A percentile compares a stretch with the other conserved stretches of the same genome.
Evolutionary conservation across 2,329 filamentous ascomycete species (phyloP).

Genomic region (Tolypocladium endophyticum): DNA sequence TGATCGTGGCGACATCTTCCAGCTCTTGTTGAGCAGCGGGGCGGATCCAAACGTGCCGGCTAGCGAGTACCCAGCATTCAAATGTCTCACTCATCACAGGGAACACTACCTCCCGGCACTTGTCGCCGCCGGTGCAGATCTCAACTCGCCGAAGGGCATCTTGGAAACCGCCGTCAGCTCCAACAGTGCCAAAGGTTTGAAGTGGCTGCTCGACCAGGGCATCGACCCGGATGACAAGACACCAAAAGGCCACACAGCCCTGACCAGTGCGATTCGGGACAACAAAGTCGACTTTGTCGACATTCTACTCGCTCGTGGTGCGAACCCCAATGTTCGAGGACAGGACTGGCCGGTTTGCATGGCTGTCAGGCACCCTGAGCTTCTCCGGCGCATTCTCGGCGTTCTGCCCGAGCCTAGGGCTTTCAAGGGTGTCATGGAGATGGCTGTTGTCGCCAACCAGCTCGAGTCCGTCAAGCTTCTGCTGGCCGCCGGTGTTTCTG

Average conservation of each 20-base stretch:
- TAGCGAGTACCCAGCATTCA: conserved; percentile 56
- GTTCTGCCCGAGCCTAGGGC: conserved; percentile 47
- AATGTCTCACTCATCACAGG: conserved; percentile 57
- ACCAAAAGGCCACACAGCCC: conserved; percentile 46
- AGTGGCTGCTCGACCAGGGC: conserved; percentile 49
- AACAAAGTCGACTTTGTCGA: conserved; percentile 50
- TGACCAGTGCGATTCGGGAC: conserved; percentile 56
- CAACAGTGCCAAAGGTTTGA: conserved; percentile 50
- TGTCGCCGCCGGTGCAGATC: conserved; percentile 48
- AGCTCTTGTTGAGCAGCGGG: conserved; percentile 43
- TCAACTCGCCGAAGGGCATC: conserved; percentile 52
- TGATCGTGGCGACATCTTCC: conserved; percentile 50
- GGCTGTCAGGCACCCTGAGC: conserved; percentile 50
- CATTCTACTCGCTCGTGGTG: conserved; percentile 44
- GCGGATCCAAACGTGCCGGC: conserved; percentile 54
- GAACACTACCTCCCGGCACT: conserved; percentile 49
- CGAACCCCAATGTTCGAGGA: conserved; percentile 51
- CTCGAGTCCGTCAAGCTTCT: conserved; percentile 58
- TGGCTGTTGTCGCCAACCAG: conserved; percentile 56
- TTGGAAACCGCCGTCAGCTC: conserved; percentile 52
- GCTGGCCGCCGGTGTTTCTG: conserved; percentile 51
- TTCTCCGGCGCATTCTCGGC: conserved; percentile 48
- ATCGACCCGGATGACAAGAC: conserved; percentile 50
- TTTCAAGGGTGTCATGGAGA: conserved; percentile 57
- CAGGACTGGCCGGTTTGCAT: conserved; percentile 63